A percentile compares a stretch with the other conserved stretches of the same genome.
Conservation (phyloP, 257 asterid species). For the Agastache rugosa region DNA sequence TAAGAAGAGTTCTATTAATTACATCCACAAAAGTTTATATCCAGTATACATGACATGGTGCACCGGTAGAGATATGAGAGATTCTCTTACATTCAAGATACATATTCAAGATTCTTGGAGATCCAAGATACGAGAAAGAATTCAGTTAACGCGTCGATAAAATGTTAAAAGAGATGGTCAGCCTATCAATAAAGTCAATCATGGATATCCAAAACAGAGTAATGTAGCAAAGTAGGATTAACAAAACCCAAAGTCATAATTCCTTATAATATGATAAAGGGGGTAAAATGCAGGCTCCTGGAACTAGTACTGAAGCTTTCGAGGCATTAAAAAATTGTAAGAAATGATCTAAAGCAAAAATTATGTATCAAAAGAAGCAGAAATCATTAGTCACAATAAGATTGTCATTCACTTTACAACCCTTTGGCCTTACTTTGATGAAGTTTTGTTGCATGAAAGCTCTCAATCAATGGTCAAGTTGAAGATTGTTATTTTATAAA, state of each 20-base stretch:
- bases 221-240: slow-evolving; percentile 34
- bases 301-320: slow-evolving; percentile 44
- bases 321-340: slow-evolving; percentile 50
- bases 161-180: slow-evolving; percentile 34
- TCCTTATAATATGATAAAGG: slow-evolving; percentile 41
- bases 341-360: slow-evolving; percentile 48
- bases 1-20: slow-evolving; percentile 11
- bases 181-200: slow-evolving; percentile 56
- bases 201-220: slow-evolving; percentile 47
- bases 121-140: slow-evolving; percentile 30
- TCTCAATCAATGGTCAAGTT: slow-evolving; percentile 61
- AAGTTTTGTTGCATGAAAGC: slow-evolving; percentile 50
- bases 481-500: slow-evolving; percentile 53
- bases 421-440: slow-evolving; percentile 45
- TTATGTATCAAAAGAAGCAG: slow-evolving; percentile 61
- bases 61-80: slow-evolving; percentile 6
- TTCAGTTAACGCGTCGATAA: slow-evolving; percentile 13
- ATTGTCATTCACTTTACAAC: slow-evolving; percentile 46
- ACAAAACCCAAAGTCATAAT: slow-evolving; percentile 37
- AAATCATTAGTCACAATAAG: slow-evolving; percentile 53
- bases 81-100: background rate
- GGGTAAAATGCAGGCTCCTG: slow-evolving; percentile 44
- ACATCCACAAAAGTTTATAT: slow-evolving; percentile 12
- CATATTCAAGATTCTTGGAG: slow-evolving; percentile 26
- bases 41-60: slow-evolving; percentile 9